Percentiles rank a stretch among this genome's conserved stretches.
Evolutionary conservation across 2,329 filamentous ascomycete genomes (phyloP).

Genomic region (Phoma herbarum): DNA sequence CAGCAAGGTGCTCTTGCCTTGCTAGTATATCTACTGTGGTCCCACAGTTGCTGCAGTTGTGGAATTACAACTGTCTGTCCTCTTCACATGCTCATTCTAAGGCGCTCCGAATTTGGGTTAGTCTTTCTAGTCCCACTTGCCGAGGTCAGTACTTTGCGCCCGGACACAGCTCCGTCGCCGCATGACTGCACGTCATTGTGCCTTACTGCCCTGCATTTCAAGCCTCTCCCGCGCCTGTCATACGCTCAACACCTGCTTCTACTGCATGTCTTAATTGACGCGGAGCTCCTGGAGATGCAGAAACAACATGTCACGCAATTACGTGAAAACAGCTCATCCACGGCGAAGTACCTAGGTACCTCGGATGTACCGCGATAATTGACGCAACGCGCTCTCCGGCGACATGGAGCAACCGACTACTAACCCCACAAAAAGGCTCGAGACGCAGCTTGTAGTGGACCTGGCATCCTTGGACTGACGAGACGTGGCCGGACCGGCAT

Average conservation of each 20-base stretch:
- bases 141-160: conserved; percentile 16
- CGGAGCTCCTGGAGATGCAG: not conserved
- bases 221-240: conserved; percentile 8
- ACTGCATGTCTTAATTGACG: not conserved
- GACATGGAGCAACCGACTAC: conserved; percentile 21
- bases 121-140: not conserved
- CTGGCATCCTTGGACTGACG: conserved; percentile 13
- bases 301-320: not conserved
- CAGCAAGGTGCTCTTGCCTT: not conserved
- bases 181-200: conserved; percentile 12
- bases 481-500: conserved; percentile 17
- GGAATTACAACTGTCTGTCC: not conserved
- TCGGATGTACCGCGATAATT: conserved; percentile 11
- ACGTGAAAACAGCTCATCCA: not conserved
- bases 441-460: conserved; percentile 19
- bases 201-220: conserved; percentile 8
- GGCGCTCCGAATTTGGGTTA: conserved; percentile 1
- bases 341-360: conserved; percentile 3
- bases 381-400: conserved; percentile 9
- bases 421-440: conserved; percentile 17
- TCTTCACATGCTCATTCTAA: conserved; percentile 17
- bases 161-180: conserved; percentile 7
- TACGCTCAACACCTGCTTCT: not conserved
- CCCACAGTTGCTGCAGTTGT: not conserved
- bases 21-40: not conserved